Evolutionary conservation across 345 rosid species (phyloP), one percentile per base, ranked within the genome.

Genomic region (Citrus trifoliata): DNA sequence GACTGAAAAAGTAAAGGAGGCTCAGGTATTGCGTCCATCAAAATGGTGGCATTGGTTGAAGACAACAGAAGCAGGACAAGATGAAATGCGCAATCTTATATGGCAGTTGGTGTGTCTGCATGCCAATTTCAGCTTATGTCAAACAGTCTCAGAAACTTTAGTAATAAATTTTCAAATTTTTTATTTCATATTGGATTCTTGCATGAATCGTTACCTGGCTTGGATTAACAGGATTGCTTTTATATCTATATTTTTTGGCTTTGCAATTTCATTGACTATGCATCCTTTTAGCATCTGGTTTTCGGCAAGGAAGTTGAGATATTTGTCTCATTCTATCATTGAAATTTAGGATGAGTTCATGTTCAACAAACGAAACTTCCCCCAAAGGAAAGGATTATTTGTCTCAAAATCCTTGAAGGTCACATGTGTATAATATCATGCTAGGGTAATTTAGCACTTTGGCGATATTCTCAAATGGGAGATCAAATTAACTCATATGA

Each of bases 21-120:
- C 83, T 59, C 93, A 88, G 83, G 84, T 93, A 61, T 84, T 95
- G 85, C 89, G 81, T 75, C 97, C 98, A 19, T 95, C 98, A 12
- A 90, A 92, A 83, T 95, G 98, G 98, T 95, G 99, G 99, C 90
- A 84, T 65, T 92, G 98, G 99, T 82, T 95, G 90, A 95, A 88
- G 87, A 95, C 93, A 63, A 92, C 95, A 67, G 84, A 91, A 75
- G 86, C 91, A 68, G 97, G 99, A 67, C 84, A 90, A 76, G 97
- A 92, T 80, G 97, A 95, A 88, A 92, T 95, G 96, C 83, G 92
- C 79, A 87, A 78, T 86, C 86, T 95, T 80, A 85, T 95, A 81
- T 85, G 89, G 90, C 99, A 95, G 77, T 81, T 93, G 96, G 98
- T 95, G 86, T 53, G 82, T 84, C 71, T 72, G 56, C 65, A 8